Percentiles rank a stretch among this genome's conserved stretches.
These are phyloP conservation scores for Lunularia cruciata DNA, from an alignment of 225 moss, liverwort and hornwort genomes.

Conservation along the genomic window DNA sequence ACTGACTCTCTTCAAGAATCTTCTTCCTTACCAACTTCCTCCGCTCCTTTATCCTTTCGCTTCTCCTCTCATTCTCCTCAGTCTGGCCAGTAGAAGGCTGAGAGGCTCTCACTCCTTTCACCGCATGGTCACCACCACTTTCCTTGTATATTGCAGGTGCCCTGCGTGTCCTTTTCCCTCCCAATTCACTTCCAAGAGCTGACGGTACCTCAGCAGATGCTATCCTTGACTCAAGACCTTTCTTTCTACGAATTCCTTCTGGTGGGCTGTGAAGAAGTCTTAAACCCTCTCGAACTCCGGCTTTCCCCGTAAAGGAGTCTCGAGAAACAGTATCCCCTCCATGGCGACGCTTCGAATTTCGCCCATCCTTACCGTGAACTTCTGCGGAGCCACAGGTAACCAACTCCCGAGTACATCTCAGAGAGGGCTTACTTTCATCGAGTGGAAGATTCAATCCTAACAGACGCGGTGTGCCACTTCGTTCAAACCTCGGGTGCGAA, in stretches of 20 bases:
- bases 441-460: slow-evolving; percentile 1
- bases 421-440: slow-evolving; percentile 8
- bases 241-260: slow-evolving; percentile 18
- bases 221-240: slow-evolving; percentile 7
- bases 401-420: slow-evolving; percentile 5
- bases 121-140: slow-evolving; percentile 11
- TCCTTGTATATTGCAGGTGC: not conserved
- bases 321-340: not conserved
- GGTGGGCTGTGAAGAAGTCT: not conserved
- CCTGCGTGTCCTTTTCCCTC: slow-evolving; percentile 11
- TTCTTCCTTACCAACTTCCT: slow-evolving; percentile 13
- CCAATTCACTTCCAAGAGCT: slow-evolving; percentile 13
- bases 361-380: slow-evolving; percentile 4
- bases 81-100: not conserved
- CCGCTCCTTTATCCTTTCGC: slow-evolving; percentile 23
- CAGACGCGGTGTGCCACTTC: not conserved
- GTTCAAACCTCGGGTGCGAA: not conserved
- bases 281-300: slow-evolving; percentile 17
- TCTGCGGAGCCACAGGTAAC: not conserved
- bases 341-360: slow-evolving; percentile 15
- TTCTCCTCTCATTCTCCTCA: slow-evolving; percentile 23
- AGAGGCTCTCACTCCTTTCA: slow-evolving; percentile 1
- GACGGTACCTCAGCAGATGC: slow-evolving; percentile 23
- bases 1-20: slow-evolving; percentile 9
- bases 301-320: not conserved